Evolutionary conservation across 257 asterid genomes (phyloP), one percentile per base, ranked within the genome.

Genomic region (Solanum phureja): DNA sequence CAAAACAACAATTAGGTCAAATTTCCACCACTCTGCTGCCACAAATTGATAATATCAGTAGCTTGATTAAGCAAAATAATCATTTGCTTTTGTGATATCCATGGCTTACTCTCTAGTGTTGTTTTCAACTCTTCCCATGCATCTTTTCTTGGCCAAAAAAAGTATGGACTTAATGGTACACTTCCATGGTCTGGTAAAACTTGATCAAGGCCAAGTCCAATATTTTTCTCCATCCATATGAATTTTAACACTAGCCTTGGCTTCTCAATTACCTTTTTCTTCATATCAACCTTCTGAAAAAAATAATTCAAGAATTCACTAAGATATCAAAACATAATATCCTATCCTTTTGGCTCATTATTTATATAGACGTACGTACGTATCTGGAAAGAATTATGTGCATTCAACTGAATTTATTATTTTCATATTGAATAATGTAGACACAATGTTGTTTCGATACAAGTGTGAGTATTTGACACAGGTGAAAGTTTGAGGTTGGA

Each of bases 11-110:
- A 18, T 69, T 82, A 89, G 38, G 94, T 88, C 87, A 91, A 88
- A 84, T 85, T 89, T 87, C 92, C 94, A 81, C 94, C 94, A 91
- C 92, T 92, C 62, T 92, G 94, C 87, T 92, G 94, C 94, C 94
- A 92, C 68, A 92, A 88, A 64, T 92, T 92, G 82, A 92, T 92
- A 18, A 92, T 92, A 90, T 92, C 94, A 84, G 94, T 92, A 7
- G 94, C 93, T 69, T 92, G 94, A 91, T 92, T 92, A 29, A 92
- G 92, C 58, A 92, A 91, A 72, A 92, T 92, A 82, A 92, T 92
- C 93, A 92, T 92, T 75, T 92, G 91, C 87, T 92, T 92, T 84
- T 92, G 94, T 69, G 94, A 91, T 40, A 92, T 89, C 93, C 93
- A 92, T 38, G 94, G 92, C 88, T 90, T 92, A 89, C 87, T 86